These are phyloP conservation scores for Stephanodiscus minutulus DNA, from an alignment of 108 stramenopile species.

Conservation along the genomic window DNA sequence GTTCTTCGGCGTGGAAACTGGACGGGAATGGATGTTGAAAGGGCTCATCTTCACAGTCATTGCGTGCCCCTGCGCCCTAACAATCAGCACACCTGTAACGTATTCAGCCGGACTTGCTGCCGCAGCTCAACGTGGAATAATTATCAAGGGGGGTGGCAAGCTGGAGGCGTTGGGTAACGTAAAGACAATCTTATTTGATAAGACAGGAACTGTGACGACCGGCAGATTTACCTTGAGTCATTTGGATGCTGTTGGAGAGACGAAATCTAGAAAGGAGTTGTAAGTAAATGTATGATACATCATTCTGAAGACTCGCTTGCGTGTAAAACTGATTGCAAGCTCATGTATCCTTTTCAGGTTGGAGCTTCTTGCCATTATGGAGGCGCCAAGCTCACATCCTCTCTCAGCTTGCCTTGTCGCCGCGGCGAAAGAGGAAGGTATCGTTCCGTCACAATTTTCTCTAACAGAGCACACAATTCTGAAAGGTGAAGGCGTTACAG, in stretches of 20 bases:
- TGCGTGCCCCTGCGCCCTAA: constrained; percentile 95
- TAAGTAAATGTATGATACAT: constrained; percentile 8
- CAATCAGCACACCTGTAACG: constrained; percentile 89
- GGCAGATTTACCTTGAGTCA: constrained; percentile 73
- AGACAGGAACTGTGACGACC: constrained; percentile 88
- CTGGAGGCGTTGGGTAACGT: constrained; percentile 87
- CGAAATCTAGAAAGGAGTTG: constrained; percentile 56
- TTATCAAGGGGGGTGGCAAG: constrained; percentile 83
- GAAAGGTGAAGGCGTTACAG: constrained; percentile 85
- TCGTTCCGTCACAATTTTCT: constrained; percentile 27
- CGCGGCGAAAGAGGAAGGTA: constrained; percentile 75
- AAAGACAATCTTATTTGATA: constrained; percentile 77
- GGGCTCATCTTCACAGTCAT: constrained; percentile 90
- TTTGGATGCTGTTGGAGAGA: constrained; percentile 55
- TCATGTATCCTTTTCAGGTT: constrained; percentile 28
- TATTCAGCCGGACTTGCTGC: constrained; percentile 89
- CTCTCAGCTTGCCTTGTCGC: constrained; percentile 76
- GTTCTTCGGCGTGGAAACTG: constrained; percentile 68
- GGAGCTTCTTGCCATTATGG: constrained; percentile 75
- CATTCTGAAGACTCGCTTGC: background rate
- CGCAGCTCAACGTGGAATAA: constrained; percentile 82
- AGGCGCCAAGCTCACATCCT: constrained; percentile 84
- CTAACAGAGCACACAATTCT: constrained; percentile 70
- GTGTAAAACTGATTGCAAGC: background rate
- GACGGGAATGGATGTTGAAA: constrained; percentile 70